Evolutionary conservation across 1,284 basidiomycete genomes (phyloP).

Genomic region (Bjerkandera adusta): DNA sequence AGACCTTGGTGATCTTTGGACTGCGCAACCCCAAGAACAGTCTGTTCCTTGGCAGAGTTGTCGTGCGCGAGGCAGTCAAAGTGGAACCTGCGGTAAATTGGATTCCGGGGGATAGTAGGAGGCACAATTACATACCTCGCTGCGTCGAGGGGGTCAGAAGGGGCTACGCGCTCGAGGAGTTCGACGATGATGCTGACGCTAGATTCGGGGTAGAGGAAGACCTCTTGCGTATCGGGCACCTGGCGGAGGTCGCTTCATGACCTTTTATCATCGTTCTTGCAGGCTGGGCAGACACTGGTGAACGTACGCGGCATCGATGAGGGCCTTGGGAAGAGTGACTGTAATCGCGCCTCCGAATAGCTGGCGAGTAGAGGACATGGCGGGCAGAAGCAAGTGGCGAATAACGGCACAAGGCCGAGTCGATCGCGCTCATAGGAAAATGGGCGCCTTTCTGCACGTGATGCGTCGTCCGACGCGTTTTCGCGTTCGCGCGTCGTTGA

Average conservation of each 20-base stretch:
- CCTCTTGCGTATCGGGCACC: slow-evolving; percentile 97
- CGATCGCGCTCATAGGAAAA: not conserved
- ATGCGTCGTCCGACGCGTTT: slow-evolving; percentile 9
- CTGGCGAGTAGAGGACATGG: slow-evolving; percentile 29
- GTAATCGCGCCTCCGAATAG: slow-evolving; percentile 86
- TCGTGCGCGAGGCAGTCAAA: slow-evolving; percentile 92
- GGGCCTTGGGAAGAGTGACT: slow-evolving; percentile 51
- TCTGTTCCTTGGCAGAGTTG: slow-evolving; percentile 66
- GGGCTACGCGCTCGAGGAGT: slow-evolving; percentile 74
- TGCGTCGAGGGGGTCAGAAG: slow-evolving; percentile 56
- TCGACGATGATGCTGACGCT: slow-evolving; percentile 85
- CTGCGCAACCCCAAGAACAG: slow-evolving; percentile 43
- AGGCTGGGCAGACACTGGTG: slow-evolving; percentile 1
- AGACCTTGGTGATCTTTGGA: slow-evolving; percentile 35
- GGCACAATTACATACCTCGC: slow-evolving; percentile 48
- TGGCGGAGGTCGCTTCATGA: slow-evolving; percentile 78
- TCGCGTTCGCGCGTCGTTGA: slow-evolving; percentile 7
- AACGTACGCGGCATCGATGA: slow-evolving; percentile 87
- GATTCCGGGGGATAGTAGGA: not conserved
- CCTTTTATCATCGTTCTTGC: slow-evolving; percentile 1
- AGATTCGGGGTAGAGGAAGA: slow-evolving; percentile 75
- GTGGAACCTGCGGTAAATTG: slow-evolving; percentile 65
- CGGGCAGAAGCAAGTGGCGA: not conserved
- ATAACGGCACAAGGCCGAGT: not conserved
- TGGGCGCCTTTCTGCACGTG: slow-evolving; percentile 1